Base-by-base conservation (phyloP, 1,284 basidiomycete species). In the Rhodofomes roseus region DNA sequence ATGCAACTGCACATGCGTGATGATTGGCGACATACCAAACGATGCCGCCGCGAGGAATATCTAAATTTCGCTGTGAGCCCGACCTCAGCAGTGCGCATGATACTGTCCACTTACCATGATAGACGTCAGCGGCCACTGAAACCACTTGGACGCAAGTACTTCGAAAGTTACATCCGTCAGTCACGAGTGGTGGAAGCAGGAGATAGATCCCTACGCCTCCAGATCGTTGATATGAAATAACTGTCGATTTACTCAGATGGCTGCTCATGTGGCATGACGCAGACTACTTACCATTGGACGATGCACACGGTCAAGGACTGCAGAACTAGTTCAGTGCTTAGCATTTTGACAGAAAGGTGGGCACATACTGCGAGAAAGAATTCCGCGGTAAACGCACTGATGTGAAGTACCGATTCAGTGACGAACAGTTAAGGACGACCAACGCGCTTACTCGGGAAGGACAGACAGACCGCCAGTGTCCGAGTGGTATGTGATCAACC, bases 181-280 rank as follows among this genome's bases (percentile, higher is more conserved):
- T 44, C 29, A 44, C 14, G n/a, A 40, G 29, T 37, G 9, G 31
- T 23, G 8, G 11, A 16, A 20, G 22, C 23, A 25, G 29, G 18
- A 22, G n/a, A 56, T 29, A 16, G 2, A 23, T 6, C 14, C 57
- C 54, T 29, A 59, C 57, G 36, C 25, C 29, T 34, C 57, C 57
- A 54, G 46, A 59, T 55, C 3, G 51, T 59, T 14, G 34, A 18
- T 40, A 59, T 59, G 31, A 54, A 59, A 37, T 59, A 55, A 34
- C 57, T 59, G 20, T 1, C 29, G 7, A 39, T 6, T 12, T 23
- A 4, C 2, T 44, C 7, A 23, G 41, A 9, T 12, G n/a, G n/a
- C n/a, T 22, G 4, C n/a, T 20, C 7, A 23, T 23, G n/a, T 23
- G 22, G 41, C 25, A 16, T 16, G 22, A 52, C 2, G 9, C 2